Base-by-base conservation (phyloP, 129 eudicot species). In the Helichrysum umbraculigerum region DNA sequence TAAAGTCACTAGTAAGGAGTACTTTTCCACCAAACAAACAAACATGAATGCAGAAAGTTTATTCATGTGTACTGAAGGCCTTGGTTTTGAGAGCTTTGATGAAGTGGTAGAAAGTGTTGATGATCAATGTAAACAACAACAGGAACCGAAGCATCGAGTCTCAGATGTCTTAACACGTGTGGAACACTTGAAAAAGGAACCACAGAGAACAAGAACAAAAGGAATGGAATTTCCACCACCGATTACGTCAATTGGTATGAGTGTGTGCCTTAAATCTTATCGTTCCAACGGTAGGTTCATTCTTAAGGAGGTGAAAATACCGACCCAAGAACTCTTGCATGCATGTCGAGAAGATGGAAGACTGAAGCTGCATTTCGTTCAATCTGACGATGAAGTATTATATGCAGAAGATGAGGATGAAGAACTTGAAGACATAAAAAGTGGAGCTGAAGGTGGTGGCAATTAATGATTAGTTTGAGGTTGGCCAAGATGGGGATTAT, bases 321-420 rank as follows among this genome's bases (percentile, higher is more conserved):
- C 95, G 0, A 80, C 70, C 0, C 88, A 88, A 39, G 98, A 93
- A 32, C 78, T 80, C 47, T 52, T 90, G 69, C 91, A 82, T 33
- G 90, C 92, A 15, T 70, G 79, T 44, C 61, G 98, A 66, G 95
- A 90, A 84, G 85, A 88, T 75, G 98, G 98, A 4, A 78, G 98
- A 15, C 67, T 93, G 82, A 86, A 76, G 77, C 47, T 93, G 71
- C 82, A 81, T 14, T 82, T 88, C 61, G 58, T 88, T 42, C 90
- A 86, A 12, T 81, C 94, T 0, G 88, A 86, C 25, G 96, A 88
- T 59, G 92, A 89, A 58, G 66, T 58, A 17, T 25, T 68, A 7
- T 83, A 86, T 5, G 86, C 74, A 15, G 87, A 87, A 3, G 85
- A 80, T 1, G 81, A 84, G 0, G 83, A 61, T 0, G 76, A 79